Base-by-base conservation (phyloP, 805 yeast genomes). In the Middelhovenomyces tepae region DNA sequence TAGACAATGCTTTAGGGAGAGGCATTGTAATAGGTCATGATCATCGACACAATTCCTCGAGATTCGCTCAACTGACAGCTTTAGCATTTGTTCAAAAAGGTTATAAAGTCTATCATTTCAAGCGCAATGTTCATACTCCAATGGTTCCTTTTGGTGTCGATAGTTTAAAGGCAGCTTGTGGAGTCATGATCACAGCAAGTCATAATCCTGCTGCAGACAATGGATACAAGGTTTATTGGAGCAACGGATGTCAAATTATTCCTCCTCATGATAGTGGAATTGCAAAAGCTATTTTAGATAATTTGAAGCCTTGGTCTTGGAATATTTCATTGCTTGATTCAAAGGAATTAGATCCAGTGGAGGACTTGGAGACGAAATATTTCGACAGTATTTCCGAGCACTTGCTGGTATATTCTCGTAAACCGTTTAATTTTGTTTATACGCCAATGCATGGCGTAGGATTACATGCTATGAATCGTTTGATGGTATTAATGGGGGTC, bases 381-480 rank as follows among this genome's bases (percentile, higher is more conserved):
- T 38, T 35, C 18, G 31, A 22, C 20, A 33, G 31, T n/a, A 22
- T 42, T 35, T 9, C 24, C 7, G 30, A 24, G 3, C n/a, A n/a
- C n/a, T n/a, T n/a, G n/a, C n/a, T n/a, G n/a, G n/a, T n/a, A n/a
- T n/a, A n/a, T n/a, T n/a, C n/a, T n/a, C 36, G 38, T 5, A 32
- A 34, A n/a, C 28, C 24, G 8, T 32, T 47, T 32, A 39, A 34
- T 16, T 75, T 79, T 37, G 82, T 86, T 1, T 89, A 89, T 51
- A 89, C 97, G 0, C 94, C 97, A 15, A 76, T 89, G 78, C 97
- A 89, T 54, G 98, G 98, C 7, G 94, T 89, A 5, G 98, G 98
- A 0, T 59, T 65, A 16, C 77, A 75, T 27, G 69, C 75, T 16
- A 75, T 80, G 25, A 48, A 52, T 3, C 51, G 60, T 27, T 59